phyloP scores from a whole-genome alignment of 2,329 filamentous ascomycete genomes.

The Pezicula carpinea region DNA sequence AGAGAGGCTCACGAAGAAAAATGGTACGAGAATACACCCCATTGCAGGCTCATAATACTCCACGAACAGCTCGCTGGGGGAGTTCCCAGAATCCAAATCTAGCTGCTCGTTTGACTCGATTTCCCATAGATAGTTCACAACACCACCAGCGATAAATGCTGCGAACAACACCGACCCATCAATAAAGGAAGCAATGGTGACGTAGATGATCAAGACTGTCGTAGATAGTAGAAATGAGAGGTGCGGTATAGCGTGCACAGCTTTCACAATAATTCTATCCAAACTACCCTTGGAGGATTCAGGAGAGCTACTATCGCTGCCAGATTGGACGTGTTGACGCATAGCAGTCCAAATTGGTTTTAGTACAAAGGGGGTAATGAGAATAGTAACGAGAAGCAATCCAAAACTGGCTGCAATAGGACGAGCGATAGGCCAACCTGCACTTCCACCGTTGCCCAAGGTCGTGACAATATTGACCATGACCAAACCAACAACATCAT shows the following conservation, averaged over 20 bases:
- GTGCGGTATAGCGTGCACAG: constrained; percentile 7
- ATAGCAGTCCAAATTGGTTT: constrained; percentile 11
- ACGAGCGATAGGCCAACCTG: constrained; percentile 13
- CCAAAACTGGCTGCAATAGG: constrained; percentile 20
- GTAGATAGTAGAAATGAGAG: constrained; percentile 16
- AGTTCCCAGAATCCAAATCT: not conserved
- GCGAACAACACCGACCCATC: constrained; percentile 46
- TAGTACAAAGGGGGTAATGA: constrained; percentile 8
- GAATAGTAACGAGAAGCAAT: constrained; percentile 13
- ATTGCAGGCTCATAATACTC: constrained; percentile 21
- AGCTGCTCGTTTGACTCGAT: not conserved
- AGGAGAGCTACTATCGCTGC: not conserved
- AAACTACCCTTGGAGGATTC: not conserved
- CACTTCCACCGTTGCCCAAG: constrained; percentile 37
- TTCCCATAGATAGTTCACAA: constrained; percentile 40
- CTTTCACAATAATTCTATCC: not conserved
- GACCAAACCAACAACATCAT: constrained; percentile 73
- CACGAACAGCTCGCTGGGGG: constrained; percentile 17
- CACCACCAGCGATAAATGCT: constrained; percentile 44
- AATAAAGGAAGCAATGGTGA: constrained; percentile 32
- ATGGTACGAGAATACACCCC: constrained; percentile 46
- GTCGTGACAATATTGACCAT: constrained; percentile 74
- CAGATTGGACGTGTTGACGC: not conserved
- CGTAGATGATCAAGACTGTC: constrained; percentile 12
- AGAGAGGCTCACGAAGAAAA: constrained; percentile 53